Evolutionary conservation across 305 asterid species (phyloP).

Genomic region (Ilex paraguariensis): DNA sequence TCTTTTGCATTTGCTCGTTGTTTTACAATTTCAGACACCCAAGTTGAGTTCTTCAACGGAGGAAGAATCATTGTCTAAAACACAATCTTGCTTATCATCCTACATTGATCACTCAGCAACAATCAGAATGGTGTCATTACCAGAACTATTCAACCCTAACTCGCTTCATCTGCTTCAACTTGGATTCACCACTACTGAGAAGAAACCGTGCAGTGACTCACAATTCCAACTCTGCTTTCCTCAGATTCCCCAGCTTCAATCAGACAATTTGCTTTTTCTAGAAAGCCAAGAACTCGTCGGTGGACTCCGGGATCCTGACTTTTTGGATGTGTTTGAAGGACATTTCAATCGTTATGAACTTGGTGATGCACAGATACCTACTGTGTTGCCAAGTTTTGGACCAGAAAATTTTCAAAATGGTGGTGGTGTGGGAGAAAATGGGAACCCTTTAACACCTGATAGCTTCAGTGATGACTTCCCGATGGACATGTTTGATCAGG

Average conservation of each 20-base stretch:
- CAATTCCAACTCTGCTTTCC: conserved; percentile 34
- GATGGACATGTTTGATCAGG: conserved; percentile 56
- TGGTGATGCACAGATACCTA: conserved; percentile 28
- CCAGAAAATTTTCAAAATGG: conserved; percentile 17
- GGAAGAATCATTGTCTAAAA: conserved; percentile 27
- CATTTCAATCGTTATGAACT: conserved; percentile 15
- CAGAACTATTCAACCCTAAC: conserved; percentile 25
- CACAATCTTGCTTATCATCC: conserved; percentile 25
- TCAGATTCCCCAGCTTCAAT: conserved; percentile 34
- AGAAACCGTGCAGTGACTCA: conserved; percentile 13
- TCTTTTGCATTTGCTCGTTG: neutral
- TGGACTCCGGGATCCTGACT: conserved; percentile 38
- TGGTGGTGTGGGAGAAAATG: conserved; percentile 14
- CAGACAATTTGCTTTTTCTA: conserved; percentile 29
- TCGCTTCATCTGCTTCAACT: conserved; percentile 25
- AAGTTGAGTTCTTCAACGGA: conserved; percentile 31
- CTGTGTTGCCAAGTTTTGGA: conserved; percentile 23
- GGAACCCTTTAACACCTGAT: conserved; percentile 28
- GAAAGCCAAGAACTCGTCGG: conserved; percentile 37
- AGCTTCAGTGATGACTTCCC: conserved; percentile 61
- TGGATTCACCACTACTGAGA: conserved; percentile 13
- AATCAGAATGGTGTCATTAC: conserved; percentile 29
- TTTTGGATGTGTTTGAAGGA: conserved; percentile 40
- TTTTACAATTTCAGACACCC: conserved; percentile 28
- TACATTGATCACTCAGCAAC: conserved; percentile 18